These are phyloP conservation scores for Coemansia sp. DNA, from an alignment of 192 early-diverging fungal genomes.

Conservation along the genomic window DNA sequence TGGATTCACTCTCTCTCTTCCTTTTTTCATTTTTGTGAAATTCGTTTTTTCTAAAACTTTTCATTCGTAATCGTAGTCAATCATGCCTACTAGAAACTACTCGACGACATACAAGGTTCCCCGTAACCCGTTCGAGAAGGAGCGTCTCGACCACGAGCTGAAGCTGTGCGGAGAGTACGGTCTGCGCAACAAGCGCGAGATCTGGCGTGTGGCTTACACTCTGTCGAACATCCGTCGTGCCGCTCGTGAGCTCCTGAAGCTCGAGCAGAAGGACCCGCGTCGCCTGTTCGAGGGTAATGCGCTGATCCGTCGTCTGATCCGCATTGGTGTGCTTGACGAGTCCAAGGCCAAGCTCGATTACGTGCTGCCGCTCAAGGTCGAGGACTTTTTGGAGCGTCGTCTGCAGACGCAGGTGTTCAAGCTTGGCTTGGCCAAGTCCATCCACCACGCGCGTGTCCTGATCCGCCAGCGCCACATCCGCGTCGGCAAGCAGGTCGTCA, in stretches of 20 bases:
- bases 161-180: slow-evolving; percentile 97
- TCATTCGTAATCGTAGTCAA: slow-evolving; percentile 13
- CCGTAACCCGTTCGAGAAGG: slow-evolving; percentile 93
- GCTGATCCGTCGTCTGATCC: slow-evolving; percentile 96
- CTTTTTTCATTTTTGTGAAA: slow-evolving; percentile 10
- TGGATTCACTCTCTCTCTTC: slow-evolving; percentile 17
- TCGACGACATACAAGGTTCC: slow-evolving; percentile 95
- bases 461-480: slow-evolving; percentile 98
- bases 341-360: slow-evolving; percentile 98
- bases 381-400: slow-evolving; percentile 98
- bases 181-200: slow-evolving; percentile 98
- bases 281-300: slow-evolving; percentile 99
- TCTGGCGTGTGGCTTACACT: slow-evolving; percentile 95
- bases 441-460: slow-evolving; percentile 98
- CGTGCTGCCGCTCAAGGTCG: slow-evolving; percentile 94
- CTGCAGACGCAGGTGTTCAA: slow-evolving; percentile 99
- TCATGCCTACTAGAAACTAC: slow-evolving; percentile 55
- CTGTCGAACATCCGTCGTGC: slow-evolving; percentile 99
- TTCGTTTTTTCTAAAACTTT: slow-evolving; percentile 12
- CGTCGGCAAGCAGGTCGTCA: slow-evolving; percentile 97
- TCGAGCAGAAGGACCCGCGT: slow-evolving; percentile 94
- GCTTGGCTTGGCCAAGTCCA: slow-evolving; percentile 94
- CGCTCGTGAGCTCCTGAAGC: slow-evolving; percentile 97
- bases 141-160: slow-evolving; percentile 92
- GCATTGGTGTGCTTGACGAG: slow-evolving; percentile 98